Evolutionary conservation across 2,329 filamentous ascomycete species (phyloP).

Genomic region (Xylariaceae sp.): DNA sequence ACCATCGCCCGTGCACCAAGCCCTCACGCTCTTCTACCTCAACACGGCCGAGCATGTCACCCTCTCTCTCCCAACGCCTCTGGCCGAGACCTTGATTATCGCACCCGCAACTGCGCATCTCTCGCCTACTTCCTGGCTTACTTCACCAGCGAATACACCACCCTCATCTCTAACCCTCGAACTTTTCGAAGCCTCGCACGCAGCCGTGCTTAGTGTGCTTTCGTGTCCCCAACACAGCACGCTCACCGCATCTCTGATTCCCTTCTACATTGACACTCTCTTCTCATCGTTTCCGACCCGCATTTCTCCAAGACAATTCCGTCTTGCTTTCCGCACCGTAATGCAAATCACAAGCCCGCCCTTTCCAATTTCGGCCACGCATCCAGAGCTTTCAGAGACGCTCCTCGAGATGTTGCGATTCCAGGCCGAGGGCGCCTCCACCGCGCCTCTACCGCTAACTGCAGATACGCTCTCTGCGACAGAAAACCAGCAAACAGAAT

Average conservation of each 20-base stretch:
- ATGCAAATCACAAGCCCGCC: conserved; percentile 83
- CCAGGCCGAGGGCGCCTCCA: conserved; percentile 59
- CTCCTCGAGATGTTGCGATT: conserved; percentile 79
- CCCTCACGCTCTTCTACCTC: conserved; percentile 85
- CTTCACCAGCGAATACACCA: conserved; percentile 41
- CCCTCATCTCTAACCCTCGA: conserved; percentile 55
- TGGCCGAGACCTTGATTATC: conserved; percentile 75
- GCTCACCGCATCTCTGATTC: conserved; percentile 73
- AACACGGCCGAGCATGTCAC: conserved; percentile 86
- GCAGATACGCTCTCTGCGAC: not conserved
- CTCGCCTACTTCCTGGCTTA: conserved; percentile 42
- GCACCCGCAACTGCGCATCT: conserved; percentile 78
- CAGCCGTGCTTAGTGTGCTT: conserved; percentile 78
- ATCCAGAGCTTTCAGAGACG: conserved; percentile 80
- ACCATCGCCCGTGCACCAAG: conserved; percentile 69
- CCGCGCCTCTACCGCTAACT: conserved; percentile 43
- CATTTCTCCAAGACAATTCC: conserved; percentile 84
- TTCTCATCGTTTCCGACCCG: conserved; percentile 79
- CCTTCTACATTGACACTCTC: conserved; percentile 83
- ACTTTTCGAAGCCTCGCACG: conserved; percentile 89
- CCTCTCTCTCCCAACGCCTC: conserved; percentile 66
- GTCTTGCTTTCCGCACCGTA: conserved; percentile 84
- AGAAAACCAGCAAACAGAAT: not conserved
- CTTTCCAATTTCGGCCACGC: conserved; percentile 71
- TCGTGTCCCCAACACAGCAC: conserved; percentile 78